Base-by-base conservation (phyloP, 441 rosid species). In the Kokia cookei region DNA sequence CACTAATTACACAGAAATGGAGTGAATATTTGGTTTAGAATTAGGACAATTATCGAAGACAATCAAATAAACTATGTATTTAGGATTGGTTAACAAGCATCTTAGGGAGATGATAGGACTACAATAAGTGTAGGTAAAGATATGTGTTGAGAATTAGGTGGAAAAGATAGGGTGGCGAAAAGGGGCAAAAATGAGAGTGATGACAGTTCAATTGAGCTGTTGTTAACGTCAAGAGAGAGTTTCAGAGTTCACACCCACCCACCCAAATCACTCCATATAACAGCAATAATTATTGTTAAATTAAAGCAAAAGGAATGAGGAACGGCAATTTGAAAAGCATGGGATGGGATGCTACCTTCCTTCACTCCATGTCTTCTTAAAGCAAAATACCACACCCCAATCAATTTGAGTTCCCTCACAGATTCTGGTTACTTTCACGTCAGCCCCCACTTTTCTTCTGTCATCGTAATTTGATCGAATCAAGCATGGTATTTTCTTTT, bases 321-420 rank as follows among this genome's bases (percentile, higher is more conserved):
- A 24, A 15, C 66, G 69, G 77, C 81, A 76, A 80, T 83, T 78
- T 84, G 71, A 81, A 82, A 85, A 78, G 75, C 80, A 70, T 79
- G 22, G 22, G 22, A 19, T 19, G 86, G 66, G 10, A 64, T 79
- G 85, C 70, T 10, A 15, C 32, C 69, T 66, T 62, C 79, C 26
- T 69, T 61, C 75, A 80, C 81, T 84, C 76, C 83, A 79, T 80
- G 72, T 80, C 80, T 77, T 71, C 17, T 75, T 76, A 60, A 82
- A 83, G 80, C 68, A 80, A 75, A 79, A 83, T 67, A 73, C 27
- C 59, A 8, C 11, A 27, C 69, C 14, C 43, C 66, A n/a, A 51
- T 22, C 37, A 47, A 14, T 73, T 37, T 5, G 37, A 32, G 37
- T 32, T 32, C 7, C 78, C 69, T 73, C 37, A 29, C 3, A 68